Percentiles rank a stretch among this genome's conserved stretches.
Conservation (phyloP, 176 grass and related monocot species). For the Themeda triandra region DNA sequence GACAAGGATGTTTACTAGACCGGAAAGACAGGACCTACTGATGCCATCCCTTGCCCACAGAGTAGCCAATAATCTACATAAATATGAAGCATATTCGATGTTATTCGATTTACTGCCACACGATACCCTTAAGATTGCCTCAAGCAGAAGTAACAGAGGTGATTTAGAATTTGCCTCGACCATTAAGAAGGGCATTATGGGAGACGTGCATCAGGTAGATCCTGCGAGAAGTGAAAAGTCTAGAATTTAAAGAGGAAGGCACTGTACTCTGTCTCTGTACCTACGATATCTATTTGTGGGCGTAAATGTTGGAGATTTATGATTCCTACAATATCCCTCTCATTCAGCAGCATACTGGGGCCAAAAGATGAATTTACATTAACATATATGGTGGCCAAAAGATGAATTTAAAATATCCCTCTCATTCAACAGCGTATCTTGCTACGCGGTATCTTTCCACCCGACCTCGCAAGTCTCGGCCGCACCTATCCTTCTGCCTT, state of each 20-base stretch:
- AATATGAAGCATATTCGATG: neutral
- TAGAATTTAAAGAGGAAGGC: neutral
- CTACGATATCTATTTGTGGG: too few relatives aligned
- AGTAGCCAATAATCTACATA: slow-evolving; percentile 3
- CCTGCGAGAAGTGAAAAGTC: neutral
- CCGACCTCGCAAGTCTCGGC: too few relatives aligned
- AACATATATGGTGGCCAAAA: too few relatives aligned
- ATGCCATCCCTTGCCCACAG: neutral
- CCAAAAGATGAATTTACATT: neutral
- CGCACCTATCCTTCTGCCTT: too few relatives aligned
- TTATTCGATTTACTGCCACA: neutral
- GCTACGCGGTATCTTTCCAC: too few relatives aligned
- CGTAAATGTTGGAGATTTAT: neutral
- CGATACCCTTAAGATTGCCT: neutral
- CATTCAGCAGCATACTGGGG: too few relatives aligned
- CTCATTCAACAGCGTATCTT: too few relatives aligned
- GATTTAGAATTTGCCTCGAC: neutral
- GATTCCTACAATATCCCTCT: neutral
- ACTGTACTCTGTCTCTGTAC: too few relatives aligned
- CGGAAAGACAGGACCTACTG: neutral
- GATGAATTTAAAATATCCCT: too few relatives aligned
- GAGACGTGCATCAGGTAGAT: neutral
- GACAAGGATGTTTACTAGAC: neutral
- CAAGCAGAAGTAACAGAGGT: neutral
- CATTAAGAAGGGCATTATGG: neutral